Conservation (phyloP, 2,329 filamentous ascomycete genomes). For the Arthrobotrys entomopaga region DNA sequence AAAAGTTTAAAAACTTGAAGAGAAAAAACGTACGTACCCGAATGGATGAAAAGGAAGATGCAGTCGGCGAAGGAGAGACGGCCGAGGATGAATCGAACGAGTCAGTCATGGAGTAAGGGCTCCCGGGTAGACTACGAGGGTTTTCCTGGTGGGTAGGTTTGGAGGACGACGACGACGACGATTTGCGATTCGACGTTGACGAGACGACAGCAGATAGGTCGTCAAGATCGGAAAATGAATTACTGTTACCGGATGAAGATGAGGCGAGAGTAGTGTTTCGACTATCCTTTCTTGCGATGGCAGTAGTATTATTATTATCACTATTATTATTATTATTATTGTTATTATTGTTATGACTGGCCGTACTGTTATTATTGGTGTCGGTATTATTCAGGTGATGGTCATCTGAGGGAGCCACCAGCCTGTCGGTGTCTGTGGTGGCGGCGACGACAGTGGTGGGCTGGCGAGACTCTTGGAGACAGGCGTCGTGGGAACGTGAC, state of each 20-base stretch:
- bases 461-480: conserved; percentile 34
- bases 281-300: conserved; percentile 28
- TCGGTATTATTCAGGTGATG: conserved; percentile 14
- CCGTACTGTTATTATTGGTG: no score
- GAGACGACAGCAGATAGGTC: conserved; percentile 14
- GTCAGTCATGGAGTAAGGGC: conserved; percentile 52
- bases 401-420: conserved; percentile 40
- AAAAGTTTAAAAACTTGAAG: background rate
- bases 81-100: conserved; percentile 57
- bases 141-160: conserved; percentile 33
- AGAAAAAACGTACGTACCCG: conserved; percentile 41
- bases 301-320: no score
- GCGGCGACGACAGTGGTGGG: background rate
- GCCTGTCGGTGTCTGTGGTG: conserved; percentile 1
- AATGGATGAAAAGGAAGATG: conserved; percentile 59
- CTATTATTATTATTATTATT: no score
- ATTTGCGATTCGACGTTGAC: conserved; percentile 38
- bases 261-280: conserved; percentile 26
- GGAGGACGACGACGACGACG: conserved; percentile 24
- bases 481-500: conserved; percentile 45
- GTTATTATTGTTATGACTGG: no score
- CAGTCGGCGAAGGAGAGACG: conserved; percentile 60
- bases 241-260: conserved; percentile 20
- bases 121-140: conserved; percentile 40
- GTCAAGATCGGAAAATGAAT: conserved; percentile 33